These are phyloP conservation scores for Carpinus fangiana DNA, from an alignment of 306 rosid species.

Conservation along the genomic window DNA sequence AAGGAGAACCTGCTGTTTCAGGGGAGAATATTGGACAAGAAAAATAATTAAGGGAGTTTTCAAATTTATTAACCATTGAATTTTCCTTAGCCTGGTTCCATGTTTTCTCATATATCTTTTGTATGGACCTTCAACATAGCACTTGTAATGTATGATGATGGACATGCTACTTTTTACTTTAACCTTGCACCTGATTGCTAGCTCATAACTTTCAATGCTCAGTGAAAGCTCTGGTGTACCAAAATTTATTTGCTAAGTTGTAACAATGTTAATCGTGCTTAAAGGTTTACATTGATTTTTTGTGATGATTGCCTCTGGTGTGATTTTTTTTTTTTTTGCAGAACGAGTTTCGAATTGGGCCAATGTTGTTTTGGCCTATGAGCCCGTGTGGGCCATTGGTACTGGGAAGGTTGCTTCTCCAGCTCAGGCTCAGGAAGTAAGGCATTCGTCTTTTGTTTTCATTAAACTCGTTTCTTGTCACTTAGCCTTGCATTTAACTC, in stretches of 20 bases:
- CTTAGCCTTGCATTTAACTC: not conserved
- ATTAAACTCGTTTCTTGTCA: not conserved
- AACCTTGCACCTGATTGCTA: not conserved
- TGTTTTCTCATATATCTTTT: not conserved
- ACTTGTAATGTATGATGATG: not conserved
- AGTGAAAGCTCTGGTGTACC: not conserved
- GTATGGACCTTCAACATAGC: not conserved
- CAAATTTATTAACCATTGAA: not conserved
- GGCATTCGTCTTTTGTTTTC: constrained; percentile 10
- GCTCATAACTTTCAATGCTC: not conserved
- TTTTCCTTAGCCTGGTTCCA: not conserved
- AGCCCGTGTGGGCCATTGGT: constrained; percentile 96
- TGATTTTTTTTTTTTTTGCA: constrained; percentile 36
- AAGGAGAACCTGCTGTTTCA: not conserved
- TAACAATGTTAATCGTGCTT: not conserved
- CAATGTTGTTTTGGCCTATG: constrained; percentile 76
- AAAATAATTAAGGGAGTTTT: not conserved
- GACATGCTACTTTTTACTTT: not conserved
- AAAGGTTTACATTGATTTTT: not conserved
- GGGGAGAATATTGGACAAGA: not conserved
- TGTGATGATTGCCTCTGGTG: constrained; percentile 8
- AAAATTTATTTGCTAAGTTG: not conserved
- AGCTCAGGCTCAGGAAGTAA: constrained; percentile 56
- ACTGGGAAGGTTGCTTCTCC: constrained; percentile 89
- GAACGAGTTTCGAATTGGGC: constrained; percentile 57